phyloP scores from a whole-genome alignment of 2,329 filamentous ascomycete species.

The Talaromyces sp. region DNA sequence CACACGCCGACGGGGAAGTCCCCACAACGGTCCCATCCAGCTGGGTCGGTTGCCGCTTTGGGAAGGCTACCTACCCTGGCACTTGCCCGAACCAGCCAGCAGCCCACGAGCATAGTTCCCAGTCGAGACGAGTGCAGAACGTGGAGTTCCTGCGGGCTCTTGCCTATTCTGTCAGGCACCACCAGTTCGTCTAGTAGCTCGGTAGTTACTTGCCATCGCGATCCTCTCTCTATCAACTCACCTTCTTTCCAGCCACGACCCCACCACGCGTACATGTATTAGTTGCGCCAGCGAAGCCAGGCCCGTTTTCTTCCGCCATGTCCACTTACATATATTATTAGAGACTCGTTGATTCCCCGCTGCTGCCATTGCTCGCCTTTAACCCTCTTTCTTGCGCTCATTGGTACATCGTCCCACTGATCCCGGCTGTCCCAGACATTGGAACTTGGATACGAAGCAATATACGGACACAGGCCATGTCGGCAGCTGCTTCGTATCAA shows the following conservation, averaged over 20 bases:
- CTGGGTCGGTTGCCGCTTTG: conserved; percentile 16
- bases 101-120: not conserved
- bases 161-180: not conserved
- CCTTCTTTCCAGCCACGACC: too few species aligned
- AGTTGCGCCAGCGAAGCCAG: too few species aligned
- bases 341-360: not conserved
- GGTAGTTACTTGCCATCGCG: not conserved
- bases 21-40: not conserved
- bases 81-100: not conserved
- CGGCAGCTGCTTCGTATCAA: conserved; percentile 14
- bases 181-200: not conserved
- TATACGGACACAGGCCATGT: not conserved
- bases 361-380: not conserved
- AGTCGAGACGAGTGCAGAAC: not conserved
- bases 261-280: too few species aligned
- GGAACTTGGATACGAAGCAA: not conserved
- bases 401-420: not conserved
- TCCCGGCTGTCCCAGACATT: not conserved
- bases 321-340: not conserved
- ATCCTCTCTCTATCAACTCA: not conserved
- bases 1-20: not conserved
- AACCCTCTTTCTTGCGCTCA: not conserved
- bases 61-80: conserved; percentile 22
- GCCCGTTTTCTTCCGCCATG: not conserved
- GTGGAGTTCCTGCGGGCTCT: not conserved